Percentiles rank a stretch among this genome's conserved stretches.
Evolutionary conservation across 1,139 yeast species (phyloP).

Genomic region (Taiozyma sp.): DNA sequence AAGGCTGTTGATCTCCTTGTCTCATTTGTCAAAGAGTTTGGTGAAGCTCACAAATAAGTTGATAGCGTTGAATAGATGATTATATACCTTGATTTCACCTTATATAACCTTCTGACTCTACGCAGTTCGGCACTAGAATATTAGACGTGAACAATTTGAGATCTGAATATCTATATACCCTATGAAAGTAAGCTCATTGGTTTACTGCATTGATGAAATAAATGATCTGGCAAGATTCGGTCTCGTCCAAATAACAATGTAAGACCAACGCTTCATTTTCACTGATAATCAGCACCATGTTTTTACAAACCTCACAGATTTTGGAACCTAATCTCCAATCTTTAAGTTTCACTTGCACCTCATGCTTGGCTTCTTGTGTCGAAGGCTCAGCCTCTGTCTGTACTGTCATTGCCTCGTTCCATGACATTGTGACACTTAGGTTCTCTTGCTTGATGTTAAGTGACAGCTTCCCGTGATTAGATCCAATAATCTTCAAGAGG

Average conservation of each 20-base stretch:
- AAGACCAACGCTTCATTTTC: slow-evolving; percentile 46
- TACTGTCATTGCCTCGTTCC: slow-evolving; percentile 44
- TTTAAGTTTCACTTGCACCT: slow-evolving; percentile 40
- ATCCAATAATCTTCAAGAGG: slow-evolving; percentile 26
- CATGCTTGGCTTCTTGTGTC: slow-evolving; percentile 28
- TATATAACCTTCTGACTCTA: too few species aligned
- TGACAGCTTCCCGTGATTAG: slow-evolving; percentile 34
- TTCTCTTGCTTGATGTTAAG: slow-evolving; percentile 53
- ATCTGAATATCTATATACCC: too few species aligned
- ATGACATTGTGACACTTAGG: slow-evolving; percentile 47
- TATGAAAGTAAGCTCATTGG: slow-evolving; percentile 2
- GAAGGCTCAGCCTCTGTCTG: slow-evolving; percentile 10
- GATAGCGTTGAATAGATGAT: not conserved
- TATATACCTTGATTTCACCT: not conserved
- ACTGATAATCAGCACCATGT: slow-evolving; percentile 46
- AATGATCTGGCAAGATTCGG: slow-evolving; percentile 50
- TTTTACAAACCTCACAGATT: slow-evolving; percentile 49
- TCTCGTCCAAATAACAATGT: slow-evolving; percentile 53
- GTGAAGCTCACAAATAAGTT: slow-evolving; percentile 36
- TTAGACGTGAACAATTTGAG: too few species aligned
- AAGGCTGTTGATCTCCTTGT: slow-evolving; percentile 48
- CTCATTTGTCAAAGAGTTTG: slow-evolving; percentile 58
- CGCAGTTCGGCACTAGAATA: too few species aligned
- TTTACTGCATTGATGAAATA: slow-evolving; percentile 43
- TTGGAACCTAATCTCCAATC: slow-evolving; percentile 58